Conservation (phyloP, 768 basidiomycete genomes). For the Psilocybe cubensis region DNA sequence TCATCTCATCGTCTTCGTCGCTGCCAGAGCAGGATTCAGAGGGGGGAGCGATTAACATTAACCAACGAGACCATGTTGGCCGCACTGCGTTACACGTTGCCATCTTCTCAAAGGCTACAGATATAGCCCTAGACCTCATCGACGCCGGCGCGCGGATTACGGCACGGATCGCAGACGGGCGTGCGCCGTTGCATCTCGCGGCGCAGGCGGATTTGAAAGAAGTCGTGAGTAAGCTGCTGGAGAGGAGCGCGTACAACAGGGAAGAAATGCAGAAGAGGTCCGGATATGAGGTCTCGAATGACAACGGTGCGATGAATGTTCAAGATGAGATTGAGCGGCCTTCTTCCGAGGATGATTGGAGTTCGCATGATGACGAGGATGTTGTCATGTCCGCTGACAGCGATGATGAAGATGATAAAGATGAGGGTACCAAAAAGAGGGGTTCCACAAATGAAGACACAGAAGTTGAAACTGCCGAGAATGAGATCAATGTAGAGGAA, state of each 20-base stretch:
- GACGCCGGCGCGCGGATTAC: constrained; percentile 60
- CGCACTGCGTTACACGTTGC: constrained; percentile 64
- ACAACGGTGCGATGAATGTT: constrained; percentile 30
- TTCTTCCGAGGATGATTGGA: constrained; percentile 57
- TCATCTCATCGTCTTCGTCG: too few relatives aligned
- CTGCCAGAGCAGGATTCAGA: too few relatives aligned
- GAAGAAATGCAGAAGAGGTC: constrained; percentile 28
- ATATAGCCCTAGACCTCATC: constrained; percentile 53
- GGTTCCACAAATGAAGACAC: constrained; percentile 1
- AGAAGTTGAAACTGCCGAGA: constrained; percentile 7
- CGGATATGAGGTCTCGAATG: constrained; percentile 23
- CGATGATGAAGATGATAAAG: constrained; percentile 27
- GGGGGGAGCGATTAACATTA: too few relatives aligned
- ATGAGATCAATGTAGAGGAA: neutral
- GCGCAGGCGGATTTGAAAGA: constrained; percentile 46
- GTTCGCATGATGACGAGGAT: constrained; percentile 43
- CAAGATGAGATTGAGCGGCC: constrained; percentile 30
- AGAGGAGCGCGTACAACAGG: constrained; percentile 47
- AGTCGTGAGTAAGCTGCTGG: constrained; percentile 54
- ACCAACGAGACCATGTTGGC: constrained; percentile 64
- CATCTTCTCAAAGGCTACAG: constrained; percentile 46
- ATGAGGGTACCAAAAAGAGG: constrained; percentile 15
- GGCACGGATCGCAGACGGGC: constrained; percentile 58
- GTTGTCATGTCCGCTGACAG: constrained; percentile 34
- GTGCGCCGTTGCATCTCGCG: constrained; percentile 58